These are phyloP conservation scores for Phytophthora parvispora DNA, from an alignment of 352 stramenopile species.

Conservation along the genomic window DNA sequence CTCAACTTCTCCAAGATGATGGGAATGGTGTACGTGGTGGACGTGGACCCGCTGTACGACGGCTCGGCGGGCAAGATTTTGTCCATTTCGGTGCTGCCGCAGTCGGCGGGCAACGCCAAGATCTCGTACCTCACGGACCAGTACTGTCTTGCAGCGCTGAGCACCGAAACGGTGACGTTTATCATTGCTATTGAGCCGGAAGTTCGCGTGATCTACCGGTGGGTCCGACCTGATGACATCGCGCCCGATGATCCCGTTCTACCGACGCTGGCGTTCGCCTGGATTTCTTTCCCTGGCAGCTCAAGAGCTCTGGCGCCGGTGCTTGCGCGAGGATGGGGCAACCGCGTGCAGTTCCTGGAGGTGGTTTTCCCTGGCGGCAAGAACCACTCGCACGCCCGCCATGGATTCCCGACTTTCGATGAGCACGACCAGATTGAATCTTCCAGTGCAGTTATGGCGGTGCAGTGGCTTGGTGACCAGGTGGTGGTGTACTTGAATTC, in stretches of 20 bases:
- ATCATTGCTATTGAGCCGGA: conserved; percentile 96
- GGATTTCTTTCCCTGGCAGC: conserved; percentile 92
- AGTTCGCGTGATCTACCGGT: conserved; percentile 96
- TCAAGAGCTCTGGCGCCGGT: conserved; percentile 89
- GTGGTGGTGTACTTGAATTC: conserved; percentile 96
- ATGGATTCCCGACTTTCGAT: conserved; percentile 96
- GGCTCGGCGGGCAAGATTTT: conserved; percentile 92
- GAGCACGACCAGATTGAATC: conserved; percentile 95
- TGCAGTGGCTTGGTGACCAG: conserved; percentile 97
- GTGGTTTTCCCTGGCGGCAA: conserved; percentile 83
- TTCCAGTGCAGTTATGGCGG: conserved; percentile 90
- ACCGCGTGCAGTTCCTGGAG: conserved; percentile 94
- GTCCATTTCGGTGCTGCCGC: conserved; percentile 82
- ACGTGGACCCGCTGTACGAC: conserved; percentile 97
- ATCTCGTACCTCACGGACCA: conserved; percentile 89
- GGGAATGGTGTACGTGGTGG: conserved; percentile 94
- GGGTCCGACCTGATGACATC: conserved; percentile 88
- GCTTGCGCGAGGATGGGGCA: conserved; percentile 95
- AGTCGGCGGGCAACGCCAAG: conserved; percentile 86
- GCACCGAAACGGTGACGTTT: conserved; percentile 96
- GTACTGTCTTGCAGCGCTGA: conserved; percentile 85
- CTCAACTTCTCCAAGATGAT: conserved; percentile 96
- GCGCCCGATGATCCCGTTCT: conserved; percentile 80
- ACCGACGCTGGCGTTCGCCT: conserved; percentile 96
- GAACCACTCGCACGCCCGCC: conserved; percentile 78